Evolutionary conservation across 306 rosid species (phyloP).

Genomic region (Acacia confusa): DNA sequence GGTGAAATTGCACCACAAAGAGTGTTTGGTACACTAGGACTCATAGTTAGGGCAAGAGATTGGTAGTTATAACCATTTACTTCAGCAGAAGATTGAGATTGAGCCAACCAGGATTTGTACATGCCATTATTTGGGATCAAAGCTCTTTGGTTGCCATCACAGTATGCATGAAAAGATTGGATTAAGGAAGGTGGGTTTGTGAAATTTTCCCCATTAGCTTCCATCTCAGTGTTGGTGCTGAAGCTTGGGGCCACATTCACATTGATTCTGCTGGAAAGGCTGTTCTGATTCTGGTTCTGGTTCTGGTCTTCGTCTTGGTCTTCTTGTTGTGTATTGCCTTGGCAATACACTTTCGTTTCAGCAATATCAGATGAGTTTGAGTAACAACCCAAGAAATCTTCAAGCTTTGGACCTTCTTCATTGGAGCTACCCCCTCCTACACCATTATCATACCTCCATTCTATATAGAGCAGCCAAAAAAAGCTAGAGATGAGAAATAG

Average conservation of each 20-base stretch:
- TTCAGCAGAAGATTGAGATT: slow-evolving; percentile 40
- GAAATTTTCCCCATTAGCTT: slow-evolving; percentile 36
- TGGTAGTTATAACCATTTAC: slow-evolving; percentile 58
- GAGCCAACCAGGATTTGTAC: slow-evolving; percentile 82
- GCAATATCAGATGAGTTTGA: slow-evolving; percentile 53
- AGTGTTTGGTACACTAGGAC: slow-evolving; percentile 54
- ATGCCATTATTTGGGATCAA: slow-evolving; percentile 44
- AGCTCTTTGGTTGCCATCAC: slow-evolving; percentile 42
- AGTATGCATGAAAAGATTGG: slow-evolving; percentile 50
- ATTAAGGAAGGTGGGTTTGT: slow-evolving; percentile 40
- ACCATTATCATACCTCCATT: slow-evolving; percentile 76
- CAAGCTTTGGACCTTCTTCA: slow-evolving; percentile 85
- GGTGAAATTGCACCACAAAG: slow-evolving; percentile 42
- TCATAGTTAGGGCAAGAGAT: slow-evolving; percentile 72
- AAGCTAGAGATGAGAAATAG: not conserved
- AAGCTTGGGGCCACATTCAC: slow-evolving; percentile 57
- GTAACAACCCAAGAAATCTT: slow-evolving; percentile 92
- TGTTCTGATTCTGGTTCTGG: slow-evolving; percentile 43
- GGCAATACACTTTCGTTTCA: slow-evolving; percentile 57
- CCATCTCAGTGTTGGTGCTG: slow-evolving; percentile 44
- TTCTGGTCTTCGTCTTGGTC: slow-evolving; percentile 27
- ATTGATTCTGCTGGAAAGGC: slow-evolving; percentile 51
- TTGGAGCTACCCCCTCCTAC: slow-evolving; percentile 49
- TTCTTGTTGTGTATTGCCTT: slow-evolving; percentile 34
- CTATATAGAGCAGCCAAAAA: slow-evolving; percentile 32